Base-by-base conservation (phyloP, 1,284 basidiomycete genomes). In the Cryptococcus hybrid region DNA sequence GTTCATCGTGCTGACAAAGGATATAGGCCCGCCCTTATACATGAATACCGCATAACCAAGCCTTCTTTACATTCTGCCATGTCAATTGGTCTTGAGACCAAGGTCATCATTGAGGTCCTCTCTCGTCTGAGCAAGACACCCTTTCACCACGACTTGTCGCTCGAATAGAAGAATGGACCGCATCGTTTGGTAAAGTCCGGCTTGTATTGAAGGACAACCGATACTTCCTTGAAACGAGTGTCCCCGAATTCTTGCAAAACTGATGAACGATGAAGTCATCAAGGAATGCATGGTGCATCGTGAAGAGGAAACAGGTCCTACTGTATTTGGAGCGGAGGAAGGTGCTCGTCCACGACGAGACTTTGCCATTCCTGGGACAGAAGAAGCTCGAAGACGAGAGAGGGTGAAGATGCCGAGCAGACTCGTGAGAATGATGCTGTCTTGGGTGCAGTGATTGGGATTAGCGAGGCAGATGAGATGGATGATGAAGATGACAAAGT, bases 61-160 rank as follows among this genome's bases (percentile, higher is more conserved):
- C 96, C 98, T 78, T 97, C 94, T 30, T 83, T 99, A 35, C 98
- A 99, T 78, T 96, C 96, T 54, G 96, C 96, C 55, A 95, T 99
- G 61, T 98, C 94, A 12, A 96, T 99, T 58, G 96, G 96, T 24
- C 81, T 99, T 40, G 92, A 98, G 75, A 99, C 96, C 3, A 88
- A 95, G 71, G 94, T 99, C 76, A 99, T 99, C 69, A 97, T 99
- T 77, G 92, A 94, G 82, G 96, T 93, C 15, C 80, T 94, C 60
- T 90, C 90, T 65, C 86, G 91, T 51, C 77, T 93, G 52, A 92
- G 90, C 8, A 93, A 93, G 86, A 90, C 95, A 11, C 93, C 92
- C 88, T 98, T 1, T 92, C 94, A 0, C 86, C 89, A 39, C 84
- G 82, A 39, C 89, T 97, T 61, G 84, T 87, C 47, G 80, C 82